Base-by-base conservation (phyloP, 1,139 yeast species). In the Komagataea norvegica region DNA sequence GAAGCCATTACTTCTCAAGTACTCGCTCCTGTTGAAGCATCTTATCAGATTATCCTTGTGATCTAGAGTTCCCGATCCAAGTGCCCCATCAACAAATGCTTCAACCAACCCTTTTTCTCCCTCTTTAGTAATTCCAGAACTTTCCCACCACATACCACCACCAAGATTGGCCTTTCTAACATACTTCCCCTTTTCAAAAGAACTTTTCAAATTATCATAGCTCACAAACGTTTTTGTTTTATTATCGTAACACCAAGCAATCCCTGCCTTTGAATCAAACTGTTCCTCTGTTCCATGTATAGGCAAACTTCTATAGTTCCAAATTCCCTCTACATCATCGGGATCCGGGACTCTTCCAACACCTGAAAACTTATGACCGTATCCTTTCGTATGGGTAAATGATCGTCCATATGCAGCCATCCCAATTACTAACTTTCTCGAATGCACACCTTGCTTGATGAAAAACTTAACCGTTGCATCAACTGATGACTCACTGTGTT, bases 131-230 rank as follows among this genome's bases (percentile, higher is more conserved):
- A 87, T 95, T 1, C 95, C 95, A 38, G 80, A 70, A 0, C 95
- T 81, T 52, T 88, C 96, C 97, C 97, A 91, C 81, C 87, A 88
- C 78, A 91, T 79, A 0, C 86, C 95, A 1, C 97, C 97, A 0
- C 81, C 94, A 8, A 87, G 63, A 0, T 63, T 52, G 6, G 65
- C 62, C 32, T 60, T 52, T 20, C 47, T 50, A 8, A 80, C 75
- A 49, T 75, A 88, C 22, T 63, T 54, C 0, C 88, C 89, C 56
- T 91, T 91, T 20, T 56, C 54, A 8, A 59, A 53, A 1, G 74
- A 74, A 1, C 82, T 70, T 9, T 67, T 65, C 0, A 64, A 64
- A 46, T 75, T 81, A 55, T 91, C 98, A 57, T 82, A 89, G 1
- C 74, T 68, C 4, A 82, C 68, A 33, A 86, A 64, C 0, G 67